phyloP scores from a whole-genome alignment of 768 basidiomycete species.

The Mycena vulgaris region DNA sequence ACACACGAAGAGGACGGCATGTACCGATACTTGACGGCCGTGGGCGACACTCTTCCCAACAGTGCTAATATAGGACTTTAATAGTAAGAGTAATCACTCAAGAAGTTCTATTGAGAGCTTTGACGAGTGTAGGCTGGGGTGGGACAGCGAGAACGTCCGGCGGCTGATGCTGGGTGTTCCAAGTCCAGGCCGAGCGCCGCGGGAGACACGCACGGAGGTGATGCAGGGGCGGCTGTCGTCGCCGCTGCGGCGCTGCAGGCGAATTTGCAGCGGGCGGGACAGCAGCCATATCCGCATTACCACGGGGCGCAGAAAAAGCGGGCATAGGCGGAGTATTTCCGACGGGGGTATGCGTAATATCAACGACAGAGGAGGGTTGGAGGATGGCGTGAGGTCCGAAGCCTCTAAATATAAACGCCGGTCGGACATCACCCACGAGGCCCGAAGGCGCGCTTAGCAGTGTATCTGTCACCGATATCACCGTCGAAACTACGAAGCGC shows the following conservation, averaged over 20 bases:
- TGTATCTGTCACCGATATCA: no score
- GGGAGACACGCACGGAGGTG: slow-evolving; percentile 4
- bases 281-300: slow-evolving; percentile 26
- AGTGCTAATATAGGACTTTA: background rate
- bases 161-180: background rate
- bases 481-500: no score
- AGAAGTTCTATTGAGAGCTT: slow-evolving; percentile 25
- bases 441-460: no score
- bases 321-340: no score
- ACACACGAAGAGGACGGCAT: no score
- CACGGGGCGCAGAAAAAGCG: no score
- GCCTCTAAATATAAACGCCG: no score
- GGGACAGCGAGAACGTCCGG: background rate
- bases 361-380: no score
- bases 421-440: no score
- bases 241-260: slow-evolving; percentile 12
- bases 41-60: background rate
- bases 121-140: slow-evolving; percentile 10
- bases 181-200: background rate
- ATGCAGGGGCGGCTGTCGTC: slow-evolving; percentile 26
- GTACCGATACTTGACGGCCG: no score
- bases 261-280: slow-evolving; percentile 5
- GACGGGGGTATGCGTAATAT: no score
- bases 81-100: slow-evolving; percentile 6
- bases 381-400: no score